These are phyloP conservation scores for Salvia splendens DNA, from an alignment of 257 asterid genomes.

Conservation along the genomic window DNA sequence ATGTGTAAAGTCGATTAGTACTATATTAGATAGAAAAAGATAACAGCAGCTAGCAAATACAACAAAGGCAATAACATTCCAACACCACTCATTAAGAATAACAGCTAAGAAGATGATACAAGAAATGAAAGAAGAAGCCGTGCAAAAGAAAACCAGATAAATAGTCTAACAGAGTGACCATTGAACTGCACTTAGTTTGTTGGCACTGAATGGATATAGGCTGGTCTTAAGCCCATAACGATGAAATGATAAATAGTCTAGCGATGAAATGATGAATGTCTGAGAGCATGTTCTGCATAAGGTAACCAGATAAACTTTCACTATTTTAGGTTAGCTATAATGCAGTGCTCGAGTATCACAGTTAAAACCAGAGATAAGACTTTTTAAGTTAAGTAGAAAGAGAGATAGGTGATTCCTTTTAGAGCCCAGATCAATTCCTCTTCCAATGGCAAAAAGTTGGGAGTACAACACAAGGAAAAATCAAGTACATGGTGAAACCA, in stretches of 20 bases:
- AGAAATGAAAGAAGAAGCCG: neutral
- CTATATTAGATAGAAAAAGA: neutral
- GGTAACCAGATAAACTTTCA: neutral
- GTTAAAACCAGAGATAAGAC: neutral
- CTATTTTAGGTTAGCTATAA: neutral
- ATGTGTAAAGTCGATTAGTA: neutral
- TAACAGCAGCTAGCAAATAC: neutral
- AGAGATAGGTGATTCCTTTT: neutral
- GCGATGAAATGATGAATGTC: neutral
- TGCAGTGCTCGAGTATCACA: neutral
- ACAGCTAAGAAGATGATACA: neutral
- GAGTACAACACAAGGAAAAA: neutral
- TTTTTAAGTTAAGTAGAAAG: neutral
- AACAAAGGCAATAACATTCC: too few species aligned
- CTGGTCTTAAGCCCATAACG: neutral
- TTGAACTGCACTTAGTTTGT: slow-evolving; percentile 7
- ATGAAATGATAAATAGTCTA: neutral
- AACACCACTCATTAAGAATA: neutral
- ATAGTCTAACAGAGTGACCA: neutral
- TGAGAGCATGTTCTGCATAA: neutral
- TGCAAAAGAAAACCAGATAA: neutral
- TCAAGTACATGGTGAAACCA: slow-evolving; percentile 11
- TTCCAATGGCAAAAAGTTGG: neutral
- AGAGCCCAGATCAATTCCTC: neutral
- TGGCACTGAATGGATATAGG: slow-evolving; percentile 10